Percentiles rank a stretch among this genome's conserved stretches.
Conservation (phyloP, 139 green algal genomes). For the Mychonastes homosphaera region DNA sequence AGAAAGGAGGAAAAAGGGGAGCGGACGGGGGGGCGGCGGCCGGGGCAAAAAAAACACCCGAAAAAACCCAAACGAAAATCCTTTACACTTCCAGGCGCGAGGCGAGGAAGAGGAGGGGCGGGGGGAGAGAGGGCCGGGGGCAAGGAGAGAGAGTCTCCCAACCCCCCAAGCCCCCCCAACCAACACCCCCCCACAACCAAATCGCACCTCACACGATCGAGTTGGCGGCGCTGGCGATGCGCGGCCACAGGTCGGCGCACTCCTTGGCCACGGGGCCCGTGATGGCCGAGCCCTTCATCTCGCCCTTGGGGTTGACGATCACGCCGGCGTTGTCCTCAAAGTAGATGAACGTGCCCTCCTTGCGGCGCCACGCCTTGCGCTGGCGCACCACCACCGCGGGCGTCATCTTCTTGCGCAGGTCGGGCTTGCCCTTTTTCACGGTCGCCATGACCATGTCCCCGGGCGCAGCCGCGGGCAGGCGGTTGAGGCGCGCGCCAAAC, state of each 20-base stretch:
- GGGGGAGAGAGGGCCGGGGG: too few relatives aligned
- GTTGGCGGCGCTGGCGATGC: constrained; percentile 96
- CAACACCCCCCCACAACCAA: too few relatives aligned
- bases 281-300: constrained; percentile 99
- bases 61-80: too few relatives aligned
- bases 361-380: constrained; percentile 95
- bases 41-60: too few relatives aligned
- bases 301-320: constrained; percentile 99
- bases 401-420: constrained; percentile 95
- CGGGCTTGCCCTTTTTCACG: constrained; percentile 99
- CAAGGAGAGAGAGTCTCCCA: too few relatives aligned
- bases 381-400: constrained; percentile 95
- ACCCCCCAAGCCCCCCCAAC: too few relatives aligned
- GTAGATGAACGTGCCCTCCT: constrained; percentile 98
- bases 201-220: constrained; percentile 83
- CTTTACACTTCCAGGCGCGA: too few relatives aligned
- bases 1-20: too few relatives aligned
- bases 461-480: constrained; percentile 71
- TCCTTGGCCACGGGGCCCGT: constrained; percentile 98
- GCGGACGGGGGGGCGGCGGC: too few relatives aligned
- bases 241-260: constrained; percentile 98
- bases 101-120: too few relatives aligned
- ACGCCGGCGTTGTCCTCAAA: constrained; percentile 99
- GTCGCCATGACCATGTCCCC: constrained; percentile 99
- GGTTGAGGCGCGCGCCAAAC: constrained; percentile 91